Percentiles rank a stretch among this genome's conserved stretches.
Conservation (phyloP, 2,329 filamentous ascomycete genomes). For the Stemphylium beticola region DNA sequence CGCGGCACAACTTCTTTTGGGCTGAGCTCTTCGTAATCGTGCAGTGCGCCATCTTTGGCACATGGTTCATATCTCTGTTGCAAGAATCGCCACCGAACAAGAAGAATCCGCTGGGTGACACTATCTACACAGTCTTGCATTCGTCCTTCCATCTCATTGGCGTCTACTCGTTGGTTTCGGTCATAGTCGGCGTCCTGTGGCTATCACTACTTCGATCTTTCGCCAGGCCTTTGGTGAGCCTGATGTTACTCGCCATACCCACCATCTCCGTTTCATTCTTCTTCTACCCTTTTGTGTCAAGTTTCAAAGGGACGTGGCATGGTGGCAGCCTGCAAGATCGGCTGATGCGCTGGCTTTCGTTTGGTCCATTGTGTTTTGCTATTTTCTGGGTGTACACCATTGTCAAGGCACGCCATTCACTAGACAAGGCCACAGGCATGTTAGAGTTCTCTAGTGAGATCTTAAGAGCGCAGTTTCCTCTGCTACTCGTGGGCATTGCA, state of each 20-base stretch:
- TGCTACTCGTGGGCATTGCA: slow-evolving; percentile 82
- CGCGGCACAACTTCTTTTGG: slow-evolving; percentile 86
- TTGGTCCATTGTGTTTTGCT: slow-evolving; percentile 75
- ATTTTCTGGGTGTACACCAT: slow-evolving; percentile 84
- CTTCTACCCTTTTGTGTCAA: slow-evolving; percentile 88
- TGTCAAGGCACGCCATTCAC: slow-evolving; percentile 77
- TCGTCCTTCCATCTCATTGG: slow-evolving; percentile 88
- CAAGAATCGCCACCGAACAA: slow-evolving; percentile 76
- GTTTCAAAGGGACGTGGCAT: slow-evolving; percentile 77
- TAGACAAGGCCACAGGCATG: slow-evolving; percentile 84
- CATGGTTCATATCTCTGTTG: slow-evolving; percentile 86
- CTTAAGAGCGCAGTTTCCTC: slow-evolving; percentile 79
- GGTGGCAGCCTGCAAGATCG: slow-evolving; percentile 84
- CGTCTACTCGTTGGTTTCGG: slow-evolving; percentile 87
- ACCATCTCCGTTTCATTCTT: slow-evolving; percentile 87
- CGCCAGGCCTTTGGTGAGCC: slow-evolving; percentile 79
- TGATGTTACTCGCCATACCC: slow-evolving; percentile 84
- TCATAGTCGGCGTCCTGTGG: slow-evolving; percentile 89
- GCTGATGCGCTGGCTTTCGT: slow-evolving; percentile 84
- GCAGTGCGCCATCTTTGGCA: slow-evolving; percentile 82
- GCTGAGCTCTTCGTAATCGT: slow-evolving; percentile 87
- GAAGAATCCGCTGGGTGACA: slow-evolving; percentile 82
- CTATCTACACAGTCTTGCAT: slow-evolving; percentile 87
- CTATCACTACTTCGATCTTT: slow-evolving; percentile 86
- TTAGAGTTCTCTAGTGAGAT: slow-evolving; percentile 92